Percentiles rank a stretch among this genome's conserved stretches.
Evolutionary conservation across 108 stramenopile species (phyloP).

Genomic region (Skeletonema menzelii): DNA sequence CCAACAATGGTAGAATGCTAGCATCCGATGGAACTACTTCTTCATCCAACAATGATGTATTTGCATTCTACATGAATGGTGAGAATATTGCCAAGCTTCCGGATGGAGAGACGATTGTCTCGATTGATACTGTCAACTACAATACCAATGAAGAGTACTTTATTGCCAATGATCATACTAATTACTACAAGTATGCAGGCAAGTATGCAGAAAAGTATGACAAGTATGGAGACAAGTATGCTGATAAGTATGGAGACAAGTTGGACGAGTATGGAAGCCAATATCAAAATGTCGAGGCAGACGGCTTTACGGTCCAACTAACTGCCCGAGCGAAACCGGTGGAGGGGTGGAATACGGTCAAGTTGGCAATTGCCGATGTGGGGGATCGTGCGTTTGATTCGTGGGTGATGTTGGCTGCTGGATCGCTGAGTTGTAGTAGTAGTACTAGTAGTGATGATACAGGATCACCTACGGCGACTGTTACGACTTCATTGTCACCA

Average conservation of each 20-base stretch:
- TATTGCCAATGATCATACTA: slow-evolving; percentile 16
- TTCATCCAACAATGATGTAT: slow-evolving; percentile 32
- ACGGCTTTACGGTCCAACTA: slow-evolving; percentile 26
- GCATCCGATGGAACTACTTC: no score
- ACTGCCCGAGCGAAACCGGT: slow-evolving; percentile 12
- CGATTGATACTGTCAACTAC: slow-evolving; percentile 36
- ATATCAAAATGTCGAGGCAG: slow-evolving; percentile 13
- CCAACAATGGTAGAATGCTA: no score
- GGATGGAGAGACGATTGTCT: slow-evolving; percentile 8
- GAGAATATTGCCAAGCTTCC: slow-evolving; percentile 37
- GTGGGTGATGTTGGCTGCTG: slow-evolving; percentile 30
- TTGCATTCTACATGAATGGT: slow-evolving; percentile 40
- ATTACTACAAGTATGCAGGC: no score
- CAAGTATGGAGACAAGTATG: no score
- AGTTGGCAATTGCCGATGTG: slow-evolving; percentile 28
- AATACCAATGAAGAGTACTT: slow-evolving; percentile 22
- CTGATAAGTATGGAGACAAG: no score
- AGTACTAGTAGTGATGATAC: no score
- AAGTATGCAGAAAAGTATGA: no score
- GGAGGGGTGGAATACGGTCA: slow-evolving; percentile 17
- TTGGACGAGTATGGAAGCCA: neutral
- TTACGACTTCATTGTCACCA: neutral
- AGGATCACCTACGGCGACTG: no score
- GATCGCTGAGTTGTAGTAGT: slow-evolving; percentile 28
- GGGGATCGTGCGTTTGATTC: slow-evolving; percentile 19